These are phyloP conservation scores for Astraeus odoratus DNA, from an alignment of 768 basidiomycete species.

Conservation along the genomic window DNA sequence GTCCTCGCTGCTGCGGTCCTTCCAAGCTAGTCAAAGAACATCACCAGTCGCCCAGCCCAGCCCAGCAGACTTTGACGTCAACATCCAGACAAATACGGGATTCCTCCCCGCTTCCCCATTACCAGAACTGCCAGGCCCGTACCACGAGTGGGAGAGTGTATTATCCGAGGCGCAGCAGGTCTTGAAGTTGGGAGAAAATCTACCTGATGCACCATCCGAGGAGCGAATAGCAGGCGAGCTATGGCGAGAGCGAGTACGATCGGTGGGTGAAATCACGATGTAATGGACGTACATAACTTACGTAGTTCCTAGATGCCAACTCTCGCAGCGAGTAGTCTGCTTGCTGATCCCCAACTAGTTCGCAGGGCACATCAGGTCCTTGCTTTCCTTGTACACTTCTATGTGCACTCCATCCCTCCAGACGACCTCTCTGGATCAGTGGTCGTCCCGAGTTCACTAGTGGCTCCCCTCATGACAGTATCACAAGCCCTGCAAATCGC, in stretches of 20 bases:
- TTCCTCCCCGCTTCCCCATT: slow-evolving; percentile 75
- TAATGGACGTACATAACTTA: slow-evolving; percentile 9
- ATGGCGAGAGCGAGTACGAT: slow-evolving; percentile 61
- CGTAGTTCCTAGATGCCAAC: slow-evolving; percentile 55
- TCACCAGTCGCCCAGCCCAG: slow-evolving; percentile 27
- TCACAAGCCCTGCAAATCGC: slow-evolving; percentile 79
- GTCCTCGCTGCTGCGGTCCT: slow-evolving; percentile 40
- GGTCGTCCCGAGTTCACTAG: slow-evolving; percentile 67
- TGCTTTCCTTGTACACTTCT: slow-evolving; percentile 85
- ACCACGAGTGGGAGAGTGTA: slow-evolving; percentile 65
- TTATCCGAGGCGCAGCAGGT: slow-evolving; percentile 46
- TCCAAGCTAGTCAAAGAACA: slow-evolving; percentile 28
- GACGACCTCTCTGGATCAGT: slow-evolving; percentile 33
- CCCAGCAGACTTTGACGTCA: slow-evolving; percentile 47
- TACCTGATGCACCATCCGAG: slow-evolving; percentile 37
- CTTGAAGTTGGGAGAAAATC: slow-evolving; percentile 53
- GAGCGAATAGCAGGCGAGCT: slow-evolving; percentile 50
- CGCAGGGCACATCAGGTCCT: slow-evolving; percentile 88
- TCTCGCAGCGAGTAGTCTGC: slow-evolving; percentile 49
- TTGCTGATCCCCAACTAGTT: slow-evolving; percentile 49
- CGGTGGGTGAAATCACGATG: slow-evolving; percentile 39
- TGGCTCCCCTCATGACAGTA: slow-evolving; percentile 70
- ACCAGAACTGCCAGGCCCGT: slow-evolving; percentile 46
- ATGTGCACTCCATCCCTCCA: slow-evolving; percentile 71
- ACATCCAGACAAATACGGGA: slow-evolving; percentile 49